Evolutionary conservation across 768 basidiomycete genomes (phyloP), one percentile per base, ranked within the genome.

Genomic region (Hypholoma sublateritium): DNA sequence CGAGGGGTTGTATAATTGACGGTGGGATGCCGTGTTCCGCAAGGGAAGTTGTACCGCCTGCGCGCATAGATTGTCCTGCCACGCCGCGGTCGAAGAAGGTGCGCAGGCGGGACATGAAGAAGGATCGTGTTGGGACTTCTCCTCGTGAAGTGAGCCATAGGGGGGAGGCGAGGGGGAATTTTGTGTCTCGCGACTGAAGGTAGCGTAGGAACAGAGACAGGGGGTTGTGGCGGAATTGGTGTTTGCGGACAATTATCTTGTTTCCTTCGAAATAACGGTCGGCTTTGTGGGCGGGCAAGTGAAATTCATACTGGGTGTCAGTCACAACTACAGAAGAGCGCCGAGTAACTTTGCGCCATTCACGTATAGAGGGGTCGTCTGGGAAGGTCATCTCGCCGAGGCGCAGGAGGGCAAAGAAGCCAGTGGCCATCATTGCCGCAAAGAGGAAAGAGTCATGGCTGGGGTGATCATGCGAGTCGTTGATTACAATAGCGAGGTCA

Each of bases 41-140:
- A 2, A 75, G 64, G 9, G 49, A 62, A 5, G 78, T 81, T 0
- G 78, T 75, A 6, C 78, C 76, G 0, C 79, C 77, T 8, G 77
- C 64, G 14, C 72, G 73, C 53, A 77, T 44, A 2, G 73, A 77
- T 41, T 77, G 74, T 4, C 76, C 77, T 0, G 62, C 62, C 14
- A 70, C 54, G 36, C 54, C 41, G 6, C 51, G 14, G 14, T 55
- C 32, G 39, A 76, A 72, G 36, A 66, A 55, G 0, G 11, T 5
- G 1, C 57, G 64, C 0, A 80, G 56, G 2, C 70, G 66, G 0
- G 11, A 4, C 0, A 70, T 61, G 60, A 78, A 78, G 72, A 76
- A 80, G 0, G 55, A 19, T 0, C 70, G 61, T 0, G 67, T 73
- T 0, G 77, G 79, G 0, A 73, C 50, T 1, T 55, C 8, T 0